phyloP scores from a whole-genome alignment of 169 alveolate species.

The Plasmodium ovale region DNA sequence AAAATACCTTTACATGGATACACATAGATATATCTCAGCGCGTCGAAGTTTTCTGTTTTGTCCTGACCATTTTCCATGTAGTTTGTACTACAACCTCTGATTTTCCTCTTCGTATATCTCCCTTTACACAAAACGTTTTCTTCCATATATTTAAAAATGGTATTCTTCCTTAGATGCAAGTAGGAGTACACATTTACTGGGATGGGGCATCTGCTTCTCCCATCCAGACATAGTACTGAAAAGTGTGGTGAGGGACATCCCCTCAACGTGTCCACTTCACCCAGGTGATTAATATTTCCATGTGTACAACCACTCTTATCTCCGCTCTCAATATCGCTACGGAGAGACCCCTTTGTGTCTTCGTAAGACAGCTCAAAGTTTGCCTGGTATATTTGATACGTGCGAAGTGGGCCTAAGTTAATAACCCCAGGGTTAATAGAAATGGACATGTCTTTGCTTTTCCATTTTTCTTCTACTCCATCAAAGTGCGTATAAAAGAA shows the following conservation, averaged over 20 bases:
- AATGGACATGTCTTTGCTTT: not conserved
- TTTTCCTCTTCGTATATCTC: not conserved
- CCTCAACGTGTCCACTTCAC: not conserved
- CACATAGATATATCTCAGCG: constrained; percentile 9
- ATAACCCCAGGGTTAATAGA: constrained; percentile 13
- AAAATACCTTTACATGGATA: constrained; percentile 43
- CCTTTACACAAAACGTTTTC: constrained; percentile 32
- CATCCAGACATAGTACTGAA: constrained; percentile 31
- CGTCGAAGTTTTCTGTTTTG: not conserved
- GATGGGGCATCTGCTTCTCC: constrained; percentile 5
- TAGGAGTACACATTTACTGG: constrained; percentile 48
- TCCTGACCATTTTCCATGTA: not conserved
- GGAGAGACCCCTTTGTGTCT: not conserved
- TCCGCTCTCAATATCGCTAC: not conserved
- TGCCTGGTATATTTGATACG: constrained; percentile 34
- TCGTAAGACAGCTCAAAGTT: constrained; percentile 25
- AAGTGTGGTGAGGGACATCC: not conserved
- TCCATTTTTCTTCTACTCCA: not conserved
- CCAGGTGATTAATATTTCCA: not conserved
- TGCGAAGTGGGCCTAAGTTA: not conserved
- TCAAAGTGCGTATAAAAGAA: constrained; percentile 19
- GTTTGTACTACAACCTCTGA: too few relatives aligned
- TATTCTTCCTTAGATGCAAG: constrained; percentile 30
- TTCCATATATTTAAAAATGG: constrained; percentile 53
- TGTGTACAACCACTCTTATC: not conserved